phyloP scores from a whole-genome alignment of 305 asterid species.

The Fraxinus ornus region DNA sequence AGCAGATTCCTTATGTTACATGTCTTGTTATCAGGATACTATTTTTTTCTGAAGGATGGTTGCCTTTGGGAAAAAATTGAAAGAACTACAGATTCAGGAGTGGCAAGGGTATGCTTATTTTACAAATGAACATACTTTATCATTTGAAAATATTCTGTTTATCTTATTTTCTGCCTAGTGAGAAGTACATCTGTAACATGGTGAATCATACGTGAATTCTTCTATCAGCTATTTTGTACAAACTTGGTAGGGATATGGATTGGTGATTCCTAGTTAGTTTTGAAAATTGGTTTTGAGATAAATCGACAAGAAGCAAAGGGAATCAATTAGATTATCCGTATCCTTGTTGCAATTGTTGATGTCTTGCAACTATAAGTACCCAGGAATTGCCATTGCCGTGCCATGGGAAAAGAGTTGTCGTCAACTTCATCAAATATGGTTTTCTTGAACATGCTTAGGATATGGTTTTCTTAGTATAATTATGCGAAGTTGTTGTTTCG shows the following conservation, averaged over 20 bases:
- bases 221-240: not conserved
- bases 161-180: not conserved
- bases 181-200: not conserved
- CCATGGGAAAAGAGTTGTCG: not conserved
- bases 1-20: not conserved
- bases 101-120: slow-evolving; percentile 63
- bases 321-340: not conserved
- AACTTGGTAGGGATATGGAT: not conserved
- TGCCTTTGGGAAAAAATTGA: slow-evolving; percentile 70
- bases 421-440: not conserved
- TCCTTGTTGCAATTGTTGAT: not conserved
- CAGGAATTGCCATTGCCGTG: not conserved
- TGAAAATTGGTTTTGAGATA: not conserved
- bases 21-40: slow-evolving; percentile 15
- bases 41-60: slow-evolving; percentile 45
- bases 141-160: not conserved
- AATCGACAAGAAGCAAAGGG: not conserved
- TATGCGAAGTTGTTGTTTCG: not conserved
- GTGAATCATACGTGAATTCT: not conserved
- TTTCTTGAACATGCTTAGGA: not conserved
- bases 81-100: slow-evolving; percentile 55
- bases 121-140: not conserved
- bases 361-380: not conserved
- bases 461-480: not conserved
- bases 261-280: not conserved